Conservation (phyloP, 176 grass and related monocot species). For the Raddia distichophylla region DNA sequence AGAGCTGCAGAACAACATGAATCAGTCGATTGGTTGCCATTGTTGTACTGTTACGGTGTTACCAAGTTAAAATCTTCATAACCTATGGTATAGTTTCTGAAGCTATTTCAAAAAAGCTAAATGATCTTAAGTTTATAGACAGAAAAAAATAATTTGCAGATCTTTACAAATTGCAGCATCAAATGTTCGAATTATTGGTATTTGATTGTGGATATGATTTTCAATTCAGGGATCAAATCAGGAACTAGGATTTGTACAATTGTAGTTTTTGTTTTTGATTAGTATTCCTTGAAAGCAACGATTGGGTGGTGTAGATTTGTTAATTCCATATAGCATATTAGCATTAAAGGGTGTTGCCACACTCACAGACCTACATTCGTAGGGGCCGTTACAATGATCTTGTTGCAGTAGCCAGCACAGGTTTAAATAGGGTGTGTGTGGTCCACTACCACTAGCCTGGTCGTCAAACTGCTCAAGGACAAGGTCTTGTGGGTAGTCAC, state of each 20-base stretch:
- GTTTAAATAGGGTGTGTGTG: neutral
- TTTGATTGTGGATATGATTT: conserved; percentile 22
- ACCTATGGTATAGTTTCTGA: neutral
- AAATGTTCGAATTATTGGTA: neutral
- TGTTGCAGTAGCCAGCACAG: neutral
- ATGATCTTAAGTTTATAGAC: neutral
- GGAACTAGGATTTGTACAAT: neutral
- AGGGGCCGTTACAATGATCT: neutral
- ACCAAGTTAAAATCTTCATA: conserved; percentile 10
- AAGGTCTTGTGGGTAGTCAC: neutral
- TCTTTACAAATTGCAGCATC: neutral
- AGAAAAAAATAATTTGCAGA: conserved; percentile 25
- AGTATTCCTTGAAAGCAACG: neutral
- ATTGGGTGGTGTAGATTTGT: neutral
- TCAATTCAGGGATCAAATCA: neutral
- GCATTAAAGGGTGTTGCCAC: neutral
- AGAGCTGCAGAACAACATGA: neutral
- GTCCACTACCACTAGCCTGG: neutral
- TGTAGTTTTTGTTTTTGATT: neutral
- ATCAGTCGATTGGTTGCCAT: conserved; percentile 9
- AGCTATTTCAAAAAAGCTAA: neutral
- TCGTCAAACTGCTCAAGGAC: neutral
- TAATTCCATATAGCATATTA: neutral
- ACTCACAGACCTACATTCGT: neutral
- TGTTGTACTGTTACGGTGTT: neutral